Evolutionary conservation across 2,329 filamentous ascomycete genomes (phyloP).

Genomic region (Triangularia setosa): DNA sequence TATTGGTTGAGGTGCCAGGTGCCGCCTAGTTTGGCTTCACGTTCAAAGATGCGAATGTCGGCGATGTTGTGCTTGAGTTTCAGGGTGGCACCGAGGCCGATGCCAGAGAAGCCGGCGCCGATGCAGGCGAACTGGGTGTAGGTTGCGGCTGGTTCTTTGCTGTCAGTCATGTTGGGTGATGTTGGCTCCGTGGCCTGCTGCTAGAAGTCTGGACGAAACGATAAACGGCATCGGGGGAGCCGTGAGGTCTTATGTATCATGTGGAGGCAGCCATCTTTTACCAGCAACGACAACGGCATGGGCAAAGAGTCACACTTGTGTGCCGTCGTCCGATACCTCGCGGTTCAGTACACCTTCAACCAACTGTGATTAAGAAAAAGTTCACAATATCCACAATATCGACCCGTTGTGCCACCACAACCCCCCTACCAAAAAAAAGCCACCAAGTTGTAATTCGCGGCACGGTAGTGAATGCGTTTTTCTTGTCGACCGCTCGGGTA

Average conservation of each 20-base stretch:
- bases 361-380: neutral
- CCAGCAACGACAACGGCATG: neutral
- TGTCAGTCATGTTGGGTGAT: neutral
- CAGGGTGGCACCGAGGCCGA: slow-evolving; percentile 57
- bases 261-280: neutral
- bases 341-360: neutral
- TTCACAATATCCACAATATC: neutral
- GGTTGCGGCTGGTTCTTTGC: neutral
- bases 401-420: neutral
- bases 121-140: slow-evolving; percentile 45
- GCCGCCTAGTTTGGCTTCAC: slow-evolving; percentile 54
- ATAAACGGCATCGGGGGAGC: neutral
- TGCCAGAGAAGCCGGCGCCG: slow-evolving; percentile 59
- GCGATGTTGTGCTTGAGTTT: slow-evolving; percentile 55
- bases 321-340: neutral
- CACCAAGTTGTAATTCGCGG: neutral
- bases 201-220: neutral
- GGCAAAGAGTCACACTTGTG: neutral
- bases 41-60: slow-evolving; percentile 59
- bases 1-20: slow-evolving; percentile 64
- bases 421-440: neutral
- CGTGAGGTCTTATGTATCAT: neutral
- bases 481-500: neutral
- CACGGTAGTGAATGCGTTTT: neutral
- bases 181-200: neutral